Evolutionary conservation across 495 filamentous ascomycete species (phyloP).

Genomic region (Xylaria nigripes): DNA sequence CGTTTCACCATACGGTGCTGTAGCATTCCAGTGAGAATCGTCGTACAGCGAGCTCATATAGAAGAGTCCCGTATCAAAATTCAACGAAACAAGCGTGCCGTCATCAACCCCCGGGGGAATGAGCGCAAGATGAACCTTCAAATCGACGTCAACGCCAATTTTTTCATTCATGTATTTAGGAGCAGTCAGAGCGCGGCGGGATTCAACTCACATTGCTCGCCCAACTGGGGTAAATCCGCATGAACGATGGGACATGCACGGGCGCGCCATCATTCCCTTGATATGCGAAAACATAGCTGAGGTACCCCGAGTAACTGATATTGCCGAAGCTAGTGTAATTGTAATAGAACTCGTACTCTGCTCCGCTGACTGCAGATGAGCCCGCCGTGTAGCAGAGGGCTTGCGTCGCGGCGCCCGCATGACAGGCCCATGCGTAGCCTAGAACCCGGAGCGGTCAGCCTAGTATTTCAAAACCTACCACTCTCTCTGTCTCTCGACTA

Average conservation of each 20-base stretch:
- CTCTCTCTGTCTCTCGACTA: too few species aligned
- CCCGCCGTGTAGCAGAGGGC: constrained; percentile 18
- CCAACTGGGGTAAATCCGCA: constrained; percentile 1
- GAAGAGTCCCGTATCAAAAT: constrained; percentile 1
- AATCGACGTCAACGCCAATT: neutral
- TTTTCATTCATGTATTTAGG: neutral
- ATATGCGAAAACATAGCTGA: constrained; percentile 6
- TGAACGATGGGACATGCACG: constrained; percentile 4
- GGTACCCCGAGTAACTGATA: neutral
- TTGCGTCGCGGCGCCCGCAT: constrained; percentile 17
- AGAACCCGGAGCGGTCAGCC: neutral
- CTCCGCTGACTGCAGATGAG: constrained; percentile 5
- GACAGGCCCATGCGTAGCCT: constrained; percentile 17
- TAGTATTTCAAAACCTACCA: too few species aligned
- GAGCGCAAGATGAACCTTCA: constrained; percentile 2
- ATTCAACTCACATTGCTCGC: constrained; percentile 6
- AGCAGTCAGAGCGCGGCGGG: neutral
- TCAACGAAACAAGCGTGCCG: constrained; percentile 1
- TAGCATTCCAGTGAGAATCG: constrained; percentile 4
- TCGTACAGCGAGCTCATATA: constrained; percentile 4
- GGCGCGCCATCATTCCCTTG: neutral
- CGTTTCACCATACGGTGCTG: neutral
- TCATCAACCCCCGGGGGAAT: neutral
- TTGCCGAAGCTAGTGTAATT: constrained; percentile 2
- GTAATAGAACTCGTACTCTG: constrained; percentile 10